phyloP scores from a whole-genome alignment of 208 protist species.

The Leishmania lainsoni region DNA sequence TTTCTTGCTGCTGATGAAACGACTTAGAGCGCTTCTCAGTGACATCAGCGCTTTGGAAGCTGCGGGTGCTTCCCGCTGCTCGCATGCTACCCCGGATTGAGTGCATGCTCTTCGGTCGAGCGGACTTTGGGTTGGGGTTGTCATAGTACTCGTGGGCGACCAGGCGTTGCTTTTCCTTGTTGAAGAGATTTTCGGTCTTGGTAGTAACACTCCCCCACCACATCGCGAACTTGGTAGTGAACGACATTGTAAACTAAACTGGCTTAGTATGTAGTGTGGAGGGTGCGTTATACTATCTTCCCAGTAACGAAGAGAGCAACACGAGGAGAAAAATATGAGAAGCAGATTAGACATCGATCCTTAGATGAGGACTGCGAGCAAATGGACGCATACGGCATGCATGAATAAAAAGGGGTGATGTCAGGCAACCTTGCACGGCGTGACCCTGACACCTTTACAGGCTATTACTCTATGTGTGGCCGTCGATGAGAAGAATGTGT shows the following conservation, averaged over 20 bases:
- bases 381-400: background rate
- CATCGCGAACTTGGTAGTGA: constrained; percentile 69
- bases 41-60: background rate
- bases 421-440: background rate
- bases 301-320: background rate
- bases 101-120: constrained; percentile 50
- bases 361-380: no score
- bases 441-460: background rate
- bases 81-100: constrained; percentile 49
- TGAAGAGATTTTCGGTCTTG: constrained; percentile 57
- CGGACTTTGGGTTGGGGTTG: constrained; percentile 42
- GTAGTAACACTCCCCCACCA: constrained; percentile 61
- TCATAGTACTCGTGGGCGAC: constrained; percentile 69
- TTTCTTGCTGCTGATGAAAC: constrained; percentile 3
- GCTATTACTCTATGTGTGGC: background rate
- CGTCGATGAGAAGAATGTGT: no score
- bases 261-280: background rate
- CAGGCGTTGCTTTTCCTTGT: constrained; percentile 61
- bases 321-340: background rate
- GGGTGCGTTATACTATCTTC: background rate
- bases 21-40: background rate
- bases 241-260: constrained; percentile 38
- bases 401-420: background rate
- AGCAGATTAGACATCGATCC: background rate
- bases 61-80: background rate